A percentile compares a stretch with the other conserved stretches of the same genome.
Evolutionary conservation across 2,329 filamentous ascomycete species (phyloP).

Genomic region (Hymenoscyphus infarciens): DNA sequence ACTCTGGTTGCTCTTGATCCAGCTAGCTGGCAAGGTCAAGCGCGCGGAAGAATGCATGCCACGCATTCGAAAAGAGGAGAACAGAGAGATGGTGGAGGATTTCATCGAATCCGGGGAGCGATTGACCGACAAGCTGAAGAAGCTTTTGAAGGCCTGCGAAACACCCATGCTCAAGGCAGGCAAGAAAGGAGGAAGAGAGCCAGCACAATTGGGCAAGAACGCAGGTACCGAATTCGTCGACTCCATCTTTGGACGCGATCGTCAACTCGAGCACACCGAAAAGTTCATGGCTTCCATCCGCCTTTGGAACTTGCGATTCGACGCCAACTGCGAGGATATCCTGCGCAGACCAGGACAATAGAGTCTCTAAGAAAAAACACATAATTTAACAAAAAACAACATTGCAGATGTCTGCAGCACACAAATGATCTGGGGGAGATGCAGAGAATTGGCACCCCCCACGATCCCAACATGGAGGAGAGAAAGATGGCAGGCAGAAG

Average conservation of each 20-base stretch:
- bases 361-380: not conserved
- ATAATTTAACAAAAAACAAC: not conserved
- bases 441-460: not conserved
- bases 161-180: conserved; percentile 90
- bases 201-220: conserved; percentile 78
- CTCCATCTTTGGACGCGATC: conserved; percentile 88
- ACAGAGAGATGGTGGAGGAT: conserved; percentile 78
- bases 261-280: conserved; percentile 85
- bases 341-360: conserved; percentile 52
- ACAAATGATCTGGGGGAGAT: not conserved
- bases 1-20: conserved; percentile 91
- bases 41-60: conserved; percentile 75
- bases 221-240: conserved; percentile 94
- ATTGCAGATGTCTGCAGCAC: conserved; percentile 1
- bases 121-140: conserved; percentile 79
- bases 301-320: conserved; percentile 87
- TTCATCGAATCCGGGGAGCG: conserved; percentile 88
- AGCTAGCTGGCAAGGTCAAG: conserved; percentile 91
- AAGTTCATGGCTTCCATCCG: conserved; percentile 86
- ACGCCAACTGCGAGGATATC: conserved; percentile 92
- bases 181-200: conserved; percentile 66
- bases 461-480: not conserved
- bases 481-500: not conserved
- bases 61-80: conserved; percentile 69
- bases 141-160: conserved; percentile 86